Conservation (phyloP, 345 rosid species). For the Brassica incana region DNA sequence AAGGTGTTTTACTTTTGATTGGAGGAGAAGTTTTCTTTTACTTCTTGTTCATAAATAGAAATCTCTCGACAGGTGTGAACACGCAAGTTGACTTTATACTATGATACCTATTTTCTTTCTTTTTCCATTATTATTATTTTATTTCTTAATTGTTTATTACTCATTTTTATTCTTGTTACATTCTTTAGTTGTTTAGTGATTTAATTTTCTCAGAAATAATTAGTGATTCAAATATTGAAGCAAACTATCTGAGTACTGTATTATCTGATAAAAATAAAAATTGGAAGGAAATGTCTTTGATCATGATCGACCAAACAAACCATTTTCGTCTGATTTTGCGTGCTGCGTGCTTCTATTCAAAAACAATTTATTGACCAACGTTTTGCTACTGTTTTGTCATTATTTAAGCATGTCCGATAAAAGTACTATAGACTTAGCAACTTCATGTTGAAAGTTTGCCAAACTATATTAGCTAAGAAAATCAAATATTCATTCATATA, state of each 20-base stretch:
- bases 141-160: neutral
- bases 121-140: neutral
- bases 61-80: slow-evolving; percentile 35
- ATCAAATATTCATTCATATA: neutral
- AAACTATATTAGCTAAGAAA: neutral
- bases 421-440: neutral
- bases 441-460: neutral
- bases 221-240: slow-evolving; percentile 13
- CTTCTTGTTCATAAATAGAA: slow-evolving; percentile 36
- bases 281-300: slow-evolving; percentile 19
- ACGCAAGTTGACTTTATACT: slow-evolving; percentile 39
- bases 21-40: slow-evolving; percentile 1
- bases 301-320: neutral
- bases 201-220: neutral
- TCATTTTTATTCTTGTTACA: slow-evolving; percentile 9
- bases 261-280: neutral
- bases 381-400: neutral
- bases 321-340: neutral
- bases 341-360: neutral
- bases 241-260: neutral
- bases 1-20: neutral
- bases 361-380: slow-evolving; percentile 9
- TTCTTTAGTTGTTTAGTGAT: neutral
- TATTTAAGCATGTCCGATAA: neutral
- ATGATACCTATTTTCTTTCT: neutral